Percentiles rank a stretch among this genome's conserved stretches.
Conservation (phyloP, 1,284 basidiomycete genomes). For the Ceratobasidium sp. region DNA sequence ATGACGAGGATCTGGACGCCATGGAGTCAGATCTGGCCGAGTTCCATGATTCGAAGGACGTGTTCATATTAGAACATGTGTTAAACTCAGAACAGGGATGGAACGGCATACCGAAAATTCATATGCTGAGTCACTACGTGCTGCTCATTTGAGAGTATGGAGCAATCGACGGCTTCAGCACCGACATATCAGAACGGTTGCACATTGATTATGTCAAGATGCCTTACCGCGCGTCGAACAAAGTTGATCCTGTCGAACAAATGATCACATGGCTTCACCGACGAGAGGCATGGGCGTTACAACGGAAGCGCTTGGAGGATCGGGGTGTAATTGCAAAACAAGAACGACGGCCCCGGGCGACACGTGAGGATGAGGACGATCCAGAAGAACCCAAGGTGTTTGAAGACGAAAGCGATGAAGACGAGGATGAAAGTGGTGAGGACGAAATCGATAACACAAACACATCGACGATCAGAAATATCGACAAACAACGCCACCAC, state of each 20-base stretch:
- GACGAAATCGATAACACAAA: too few species aligned
- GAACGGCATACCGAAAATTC: constrained; percentile 40
- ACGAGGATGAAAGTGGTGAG: neutral
- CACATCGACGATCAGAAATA: neutral
- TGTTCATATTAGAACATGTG: constrained; percentile 43
- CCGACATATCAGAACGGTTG: constrained; percentile 43
- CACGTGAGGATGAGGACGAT: neutral
- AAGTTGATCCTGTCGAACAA: constrained; percentile 11
- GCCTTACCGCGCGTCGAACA: constrained; percentile 32
- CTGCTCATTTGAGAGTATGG: constrained; percentile 26
- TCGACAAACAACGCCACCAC: neutral
- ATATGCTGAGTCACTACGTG: constrained; percentile 42
- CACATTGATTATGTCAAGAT: constrained; percentile 44
- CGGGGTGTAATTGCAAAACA: neutral
- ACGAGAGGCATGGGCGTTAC: constrained; percentile 7
- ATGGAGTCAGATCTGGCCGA: constrained; percentile 44
- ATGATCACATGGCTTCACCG: constrained; percentile 33
- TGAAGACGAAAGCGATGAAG: neutral
- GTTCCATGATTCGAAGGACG: constrained; percentile 48
- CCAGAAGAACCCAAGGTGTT: neutral
- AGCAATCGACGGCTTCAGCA: constrained; percentile 39
- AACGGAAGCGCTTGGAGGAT: neutral
- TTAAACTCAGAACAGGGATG: neutral
- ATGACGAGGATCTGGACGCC: constrained; percentile 22
- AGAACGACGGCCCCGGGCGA: neutral